Evolutionary conservation across 2,329 filamentous ascomycete species (phyloP), one percentile per base, ranked within the genome.

Genomic region (Zymoseptoria pseudotritici): DNA sequence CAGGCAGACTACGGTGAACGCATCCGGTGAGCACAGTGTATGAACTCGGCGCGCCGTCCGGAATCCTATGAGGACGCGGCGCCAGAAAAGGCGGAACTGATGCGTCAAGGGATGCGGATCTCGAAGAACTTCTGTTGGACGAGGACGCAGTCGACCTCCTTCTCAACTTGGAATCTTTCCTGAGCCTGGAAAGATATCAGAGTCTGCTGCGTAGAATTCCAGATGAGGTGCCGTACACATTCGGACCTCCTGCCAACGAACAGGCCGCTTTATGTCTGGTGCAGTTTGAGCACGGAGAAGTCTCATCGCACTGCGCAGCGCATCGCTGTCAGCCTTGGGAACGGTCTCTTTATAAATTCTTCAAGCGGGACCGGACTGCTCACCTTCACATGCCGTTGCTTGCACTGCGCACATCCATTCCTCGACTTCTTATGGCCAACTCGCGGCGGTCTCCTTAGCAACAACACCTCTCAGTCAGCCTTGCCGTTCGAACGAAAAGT

Each of bases 371-470:
- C 1, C 13, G 2, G 31, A 10, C 11, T 19, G 63, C 65, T 24
- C 62, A 69, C 69, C 65, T 71, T 72, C 19, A 72, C 70, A 61
- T 71, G 69, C 53, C 70, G 54, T 53, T 65, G 62, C 56, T 72
- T 72, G 57, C 70, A 72, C 55, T 72, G 70, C 22, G 68, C 67
- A 55, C 70, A 72, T 13, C 69, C 69, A 31, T 66, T 66, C 29
- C 68, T 58, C 20, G 64, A 67, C 55, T 70, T 70, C 62, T 68
- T 69, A 49, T 70, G 67, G 8, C 68, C 68, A 22, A 70, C 63
- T 17, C 70, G 64, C 22, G 70, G 70, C 53, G 68, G 68, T 66
- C 66, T 69, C 54, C 61, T 70, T n/a, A n/a, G n/a, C n/a, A 13
- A 60, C 56, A 49, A 17, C 36, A 42, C 17, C 29, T 13, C 36